phyloP scores from a whole-genome alignment of 2,329 filamentous ascomycete genomes.

The Alternaria triticina region DNA sequence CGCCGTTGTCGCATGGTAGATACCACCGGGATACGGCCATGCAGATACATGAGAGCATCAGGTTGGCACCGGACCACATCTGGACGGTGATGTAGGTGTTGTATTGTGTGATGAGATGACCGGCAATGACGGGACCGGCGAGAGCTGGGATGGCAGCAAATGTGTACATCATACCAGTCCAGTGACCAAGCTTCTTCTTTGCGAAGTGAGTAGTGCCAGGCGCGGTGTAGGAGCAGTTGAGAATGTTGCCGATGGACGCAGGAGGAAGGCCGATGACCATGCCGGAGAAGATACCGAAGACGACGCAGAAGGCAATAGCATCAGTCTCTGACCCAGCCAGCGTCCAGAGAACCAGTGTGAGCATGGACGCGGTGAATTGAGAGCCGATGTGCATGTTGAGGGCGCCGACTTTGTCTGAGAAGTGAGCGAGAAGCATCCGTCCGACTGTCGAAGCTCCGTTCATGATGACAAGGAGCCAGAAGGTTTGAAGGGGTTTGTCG shows the following conservation, averaged over 20 bases:
- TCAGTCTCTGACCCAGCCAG: slow-evolving; percentile 45
- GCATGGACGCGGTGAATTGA: slow-evolving; percentile 51
- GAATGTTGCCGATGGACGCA: slow-evolving; percentile 56
- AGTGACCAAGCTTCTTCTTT: slow-evolving; percentile 56
- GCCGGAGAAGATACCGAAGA: slow-evolving; percentile 58
- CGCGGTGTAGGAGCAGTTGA: slow-evolving; percentile 44
- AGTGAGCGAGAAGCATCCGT: slow-evolving; percentile 53
- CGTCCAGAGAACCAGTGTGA: slow-evolving; percentile 55
- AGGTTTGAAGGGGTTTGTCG: slow-evolving; percentile 52
- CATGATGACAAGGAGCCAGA: slow-evolving; percentile 59
- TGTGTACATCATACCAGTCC: slow-evolving; percentile 62
- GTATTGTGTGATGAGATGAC: slow-evolving; percentile 52
- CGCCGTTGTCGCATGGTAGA: slow-evolving; percentile 39
- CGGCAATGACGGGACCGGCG: slow-evolving; percentile 56
- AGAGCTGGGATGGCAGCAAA: slow-evolving; percentile 54
- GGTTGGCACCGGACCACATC: slow-evolving; percentile 54
- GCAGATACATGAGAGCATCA: slow-evolving; percentile 51
- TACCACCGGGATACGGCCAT: slow-evolving; percentile 47
- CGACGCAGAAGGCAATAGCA: slow-evolving; percentile 56
- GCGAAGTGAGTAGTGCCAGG: slow-evolving; percentile 33
- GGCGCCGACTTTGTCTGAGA: slow-evolving; percentile 54
- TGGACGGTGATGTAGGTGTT: slow-evolving; percentile 55
- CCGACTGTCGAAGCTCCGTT: slow-evolving; percentile 57
- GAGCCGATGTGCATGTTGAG: slow-evolving; percentile 55
- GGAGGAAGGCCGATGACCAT: slow-evolving; percentile 59